Base-by-base conservation (phyloP, 176 grass and related monocot species). In the Phoenix roebelenii region DNA sequence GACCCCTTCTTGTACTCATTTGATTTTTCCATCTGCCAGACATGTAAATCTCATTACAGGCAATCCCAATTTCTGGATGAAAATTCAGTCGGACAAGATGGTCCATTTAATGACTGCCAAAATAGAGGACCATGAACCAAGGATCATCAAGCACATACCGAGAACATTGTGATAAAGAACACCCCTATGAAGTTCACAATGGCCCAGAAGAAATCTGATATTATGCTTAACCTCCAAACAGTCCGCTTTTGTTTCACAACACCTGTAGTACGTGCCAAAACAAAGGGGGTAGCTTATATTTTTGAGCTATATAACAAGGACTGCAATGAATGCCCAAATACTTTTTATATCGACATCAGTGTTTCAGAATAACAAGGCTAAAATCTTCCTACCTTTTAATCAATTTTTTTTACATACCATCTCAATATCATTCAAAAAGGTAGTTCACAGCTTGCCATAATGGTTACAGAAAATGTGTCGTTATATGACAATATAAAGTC, bases 141-240 rank as follows among this genome's bases (percentile, higher is more conserved):
- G 17, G 53, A 18, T 48, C 30, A n/a, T 14, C 16, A 4, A 10
- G 28, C 10, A 53, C 83, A 64, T 85, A 98, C 93, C 3, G 87
- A 98, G 70, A 98, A 98, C 93, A 98, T 78, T 39, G 93, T 98
- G 7, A 68, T 29, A 16, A 98, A 79, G 81, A 98, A 98, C 50
- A 88, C 1, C 69, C 66, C 67, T 19, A 98, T 71, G 49, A 81
- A 92, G 74, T 83, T 88, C 64, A 82, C 65, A 68, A 92, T 19
- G 72, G 75, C 73, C 63, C 59, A 59, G 75, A 92, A 98, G 75
- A 98, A 88, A 73, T 98, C 93, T 14, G 84, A 83, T 79, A 98
- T 82, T 78, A 92, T 92, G 70, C 93, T 92, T 55, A 92, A 64
- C 3, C 81, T 84, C 93, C 93, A 92, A 51, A 88, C 75, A 73